Evolutionary conservation across 768 basidiomycete genomes (phyloP), one percentile per base, ranked within the genome.

Genomic region (Aureoboletus auriporus): DNA sequence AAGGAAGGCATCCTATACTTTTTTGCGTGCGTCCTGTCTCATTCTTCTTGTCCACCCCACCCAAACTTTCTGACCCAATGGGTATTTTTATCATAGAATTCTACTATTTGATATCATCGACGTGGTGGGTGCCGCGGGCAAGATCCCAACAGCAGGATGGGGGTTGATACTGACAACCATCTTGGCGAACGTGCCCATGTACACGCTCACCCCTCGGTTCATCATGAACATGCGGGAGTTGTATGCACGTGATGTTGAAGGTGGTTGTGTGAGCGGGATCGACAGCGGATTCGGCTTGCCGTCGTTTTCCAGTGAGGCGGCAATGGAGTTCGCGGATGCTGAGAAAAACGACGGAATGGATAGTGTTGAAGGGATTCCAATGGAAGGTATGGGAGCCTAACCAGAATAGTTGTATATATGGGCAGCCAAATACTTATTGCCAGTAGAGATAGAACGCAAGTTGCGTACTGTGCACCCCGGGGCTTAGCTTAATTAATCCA

Each of bases 1-100:
- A 26, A 30, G 23, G 35, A 56, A 26, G 49, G 55, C 6, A 20
- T 50, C 17, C 10, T 54, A 14, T 56, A 56, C 39, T 54, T 54
- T 13, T 12, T 50, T 11, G 23, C 36, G 52, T 54, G 46, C 12
- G 52, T 44, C 30, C 9, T 10, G 13, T 33, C 28, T 16, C 26
- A 1, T 26, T 20, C 23, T 12, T 9, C 5, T 2, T 26, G 8
- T 8, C 14, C 5, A 8, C 8, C 4, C 23, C 17, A 6, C 20
- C 20, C 20, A 23, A 23, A 23, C 20, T 4, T 23, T 23, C 20
- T 23, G 20, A 23, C 20, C 20, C 2, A 37, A 37, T 3, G 8
- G 4, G 11, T 6, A 5, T n/a, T 10, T 2, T 11, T 10, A n/a
- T 16, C 8, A 13, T 33, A 44, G 51, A 2, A 48, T 42, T 11